Evolutionary conservation across 805 yeast species (phyloP).

Genomic region (Komagataella phaffii): DNA sequence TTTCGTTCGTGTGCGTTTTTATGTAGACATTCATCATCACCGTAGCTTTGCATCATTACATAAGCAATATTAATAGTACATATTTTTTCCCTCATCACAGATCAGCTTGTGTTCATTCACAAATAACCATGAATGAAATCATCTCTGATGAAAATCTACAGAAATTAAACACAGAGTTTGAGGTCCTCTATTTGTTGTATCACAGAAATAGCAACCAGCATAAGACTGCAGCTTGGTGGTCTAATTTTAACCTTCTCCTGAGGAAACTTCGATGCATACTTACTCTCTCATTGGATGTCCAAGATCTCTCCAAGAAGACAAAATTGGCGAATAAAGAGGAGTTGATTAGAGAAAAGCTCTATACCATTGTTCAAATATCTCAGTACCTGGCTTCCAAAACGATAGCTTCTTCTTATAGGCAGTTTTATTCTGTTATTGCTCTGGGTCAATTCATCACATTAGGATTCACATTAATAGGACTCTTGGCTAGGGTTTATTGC

Average conservation of each 20-base stretch:
- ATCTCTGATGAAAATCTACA: background rate
- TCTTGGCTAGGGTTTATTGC: slow-evolving; percentile 29
- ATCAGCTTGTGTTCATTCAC: background rate
- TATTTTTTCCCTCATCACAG: background rate
- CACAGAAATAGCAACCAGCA: slow-evolving; percentile 74
- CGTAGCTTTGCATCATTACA: background rate
- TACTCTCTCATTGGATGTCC: slow-evolving; percentile 12
- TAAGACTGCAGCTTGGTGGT: slow-evolving; percentile 66
- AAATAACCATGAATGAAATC: background rate
- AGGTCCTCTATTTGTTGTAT: slow-evolving; percentile 46
- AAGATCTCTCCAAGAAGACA: slow-evolving; percentile 7
- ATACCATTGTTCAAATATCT: slow-evolving; percentile 2
- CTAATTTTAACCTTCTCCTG: slow-evolving; percentile 45
- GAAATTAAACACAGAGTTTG: slow-evolving; percentile 31
- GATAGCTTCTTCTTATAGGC: slow-evolving; percentile 37
- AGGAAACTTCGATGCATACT: slow-evolving; percentile 34
- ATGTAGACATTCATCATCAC: no score
- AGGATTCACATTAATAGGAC: slow-evolving; percentile 57
- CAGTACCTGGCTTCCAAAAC: slow-evolving; percentile 20
- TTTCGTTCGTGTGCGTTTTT: no score
- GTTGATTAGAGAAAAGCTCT: slow-evolving; percentile 1
- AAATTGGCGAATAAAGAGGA: slow-evolving; percentile 4
- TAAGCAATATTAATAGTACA: background rate
- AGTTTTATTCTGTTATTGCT: slow-evolving; percentile 54
- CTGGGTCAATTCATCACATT: slow-evolving; percentile 67